Evolutionary conservation across 305 asterid genomes (phyloP).

Genomic region (Plantago coronopus): DNA sequence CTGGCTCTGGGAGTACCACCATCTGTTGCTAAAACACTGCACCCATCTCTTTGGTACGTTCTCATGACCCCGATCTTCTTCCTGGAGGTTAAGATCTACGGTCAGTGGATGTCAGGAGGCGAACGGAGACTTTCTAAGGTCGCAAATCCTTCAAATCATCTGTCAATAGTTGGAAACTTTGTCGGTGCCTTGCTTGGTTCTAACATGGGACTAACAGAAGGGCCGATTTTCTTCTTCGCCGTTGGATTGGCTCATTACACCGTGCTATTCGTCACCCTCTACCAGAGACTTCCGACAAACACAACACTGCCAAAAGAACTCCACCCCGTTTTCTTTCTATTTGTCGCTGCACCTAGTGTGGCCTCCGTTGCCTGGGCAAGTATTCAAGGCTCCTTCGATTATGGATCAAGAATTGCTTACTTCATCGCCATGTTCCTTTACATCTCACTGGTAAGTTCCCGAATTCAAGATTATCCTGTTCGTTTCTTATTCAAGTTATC

Average conservation of each 20-base stretch:
- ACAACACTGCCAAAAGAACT: conserved; percentile 82
- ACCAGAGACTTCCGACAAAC: conserved; percentile 83
- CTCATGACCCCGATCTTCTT: conserved; percentile 64
- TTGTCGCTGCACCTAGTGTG: conserved; percentile 86
- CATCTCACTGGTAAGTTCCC: conserved; percentile 51
- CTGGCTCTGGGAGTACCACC: conserved; percentile 59
- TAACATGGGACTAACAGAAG: conserved; percentile 74
- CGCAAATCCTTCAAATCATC: conserved; percentile 82
- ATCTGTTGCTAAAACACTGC: conserved; percentile 33
- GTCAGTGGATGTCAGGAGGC: conserved; percentile 98
- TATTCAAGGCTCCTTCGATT: conserved; percentile 62
- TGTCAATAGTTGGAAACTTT: conserved; percentile 66
- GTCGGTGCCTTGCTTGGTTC: conserved; percentile 91
- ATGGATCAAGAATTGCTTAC: conserved; percentile 56
- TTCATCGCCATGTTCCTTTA: conserved; percentile 79
- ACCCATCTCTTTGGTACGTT: conserved; percentile 49
- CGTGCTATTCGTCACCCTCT: conserved; percentile 74
- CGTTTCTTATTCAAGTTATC: not conserved
- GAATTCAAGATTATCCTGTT: no score
- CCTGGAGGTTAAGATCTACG: conserved; percentile 75
- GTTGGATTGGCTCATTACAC: conserved; percentile 77
- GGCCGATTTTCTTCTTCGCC: conserved; percentile 79
- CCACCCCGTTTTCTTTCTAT: conserved; percentile 84
- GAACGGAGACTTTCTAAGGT: conserved; percentile 76
- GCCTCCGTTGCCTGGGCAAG: conserved; percentile 85